Base-by-base conservation (phyloP, 352 stramenopile species). In the Pilasporangium apinafurcum region DNA sequence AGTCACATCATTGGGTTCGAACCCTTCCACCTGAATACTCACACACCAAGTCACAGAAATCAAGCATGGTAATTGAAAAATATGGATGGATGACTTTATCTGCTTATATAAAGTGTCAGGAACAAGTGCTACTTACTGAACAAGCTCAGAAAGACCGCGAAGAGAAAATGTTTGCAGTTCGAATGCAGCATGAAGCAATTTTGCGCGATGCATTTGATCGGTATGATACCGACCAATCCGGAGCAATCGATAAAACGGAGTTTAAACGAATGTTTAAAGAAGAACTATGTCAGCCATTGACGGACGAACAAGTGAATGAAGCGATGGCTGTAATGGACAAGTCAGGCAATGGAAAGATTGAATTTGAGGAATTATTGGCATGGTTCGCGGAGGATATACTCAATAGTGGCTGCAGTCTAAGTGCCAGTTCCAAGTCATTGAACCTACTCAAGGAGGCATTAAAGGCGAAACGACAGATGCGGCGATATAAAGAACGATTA, bases 241-340 rank as follows among this genome's bases (percentile, higher is more conserved):
- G 62, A 0, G 50, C 51, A 17, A 73, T 77, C 31, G 65, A 73
- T 41, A 40, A 49, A 2, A 20, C 24, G 1, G 65, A 77, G 37
- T 49, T 77, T 34, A 56, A 51, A 32, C 45, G 58, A 9, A 77
- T 77, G 62, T 68, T 73, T 40, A 52, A 47, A 13, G 62, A 77
- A n/a, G 65, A 77, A 31, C 22, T 77, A 17, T 77, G 62, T n/a
- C 44, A 68, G 31, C 65, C 62, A 18, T 38, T 77, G 27, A 62
- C 25, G 16, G 55, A 70, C 10, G 33, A 44, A 5, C 65, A 73
- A 31, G 43, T 63, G 18, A 42, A 68, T 6, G 42, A 50, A 8
- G 65, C 62, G 8, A 68, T 77, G 51, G 28, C 20, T 6, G 18
- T 29, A 17, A 73, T 77, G 58, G 65, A 77, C 48, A 69, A 55